A percentile compares a stretch with the other conserved stretches of the same genome.
Evolutionary conservation across 495 filamentous ascomycete species (phyloP).

Genomic region (Ramalina intermedia): DNA sequence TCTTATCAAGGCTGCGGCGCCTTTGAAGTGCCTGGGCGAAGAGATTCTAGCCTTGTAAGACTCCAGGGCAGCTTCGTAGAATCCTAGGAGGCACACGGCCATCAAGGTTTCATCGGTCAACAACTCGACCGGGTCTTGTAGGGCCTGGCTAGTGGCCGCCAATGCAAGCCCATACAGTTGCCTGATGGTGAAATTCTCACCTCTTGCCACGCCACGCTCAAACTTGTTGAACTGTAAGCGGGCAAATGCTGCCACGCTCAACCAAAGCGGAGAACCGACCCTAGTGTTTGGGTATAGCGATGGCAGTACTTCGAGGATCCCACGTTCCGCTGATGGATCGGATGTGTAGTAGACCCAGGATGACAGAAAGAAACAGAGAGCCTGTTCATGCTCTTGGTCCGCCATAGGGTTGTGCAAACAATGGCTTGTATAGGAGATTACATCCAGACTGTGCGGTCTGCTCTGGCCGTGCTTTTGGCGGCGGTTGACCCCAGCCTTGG

Average conservation of each 20-base stretch:
- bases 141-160: conserved; percentile 34
- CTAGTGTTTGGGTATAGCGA: conserved; percentile 1
- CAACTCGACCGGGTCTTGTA: conserved; percentile 32
- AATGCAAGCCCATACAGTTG: conserved; percentile 31
- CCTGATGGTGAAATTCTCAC: conserved; percentile 12
- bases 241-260: conserved; percentile 3
- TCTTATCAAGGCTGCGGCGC: conserved; percentile 11
- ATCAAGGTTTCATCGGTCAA: conserved; percentile 43
- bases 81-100: conserved; percentile 30
- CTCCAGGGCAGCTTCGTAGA: conserved; percentile 6
- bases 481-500: conserved; percentile 6
- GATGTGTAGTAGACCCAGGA: conserved; percentile 4
- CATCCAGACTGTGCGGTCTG: neutral
- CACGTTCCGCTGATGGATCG: conserved; percentile 6
- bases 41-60: conserved; percentile 3
- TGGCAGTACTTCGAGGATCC: conserved; percentile 10
- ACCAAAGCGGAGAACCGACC: conserved; percentile 1
- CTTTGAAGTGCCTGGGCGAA: conserved; percentile 7
- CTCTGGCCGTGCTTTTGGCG: conserved; percentile 4
- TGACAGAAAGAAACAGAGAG: conserved; percentile 8
- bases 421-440: too few species aligned
- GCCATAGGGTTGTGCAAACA: neutral
- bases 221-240: conserved; percentile 5
- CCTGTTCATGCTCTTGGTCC: conserved; percentile 7
- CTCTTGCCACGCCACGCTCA: neutral